phyloP scores from a whole-genome alignment of 2,329 filamentous ascomycete species.

The Cytospora piceae region DNA sequence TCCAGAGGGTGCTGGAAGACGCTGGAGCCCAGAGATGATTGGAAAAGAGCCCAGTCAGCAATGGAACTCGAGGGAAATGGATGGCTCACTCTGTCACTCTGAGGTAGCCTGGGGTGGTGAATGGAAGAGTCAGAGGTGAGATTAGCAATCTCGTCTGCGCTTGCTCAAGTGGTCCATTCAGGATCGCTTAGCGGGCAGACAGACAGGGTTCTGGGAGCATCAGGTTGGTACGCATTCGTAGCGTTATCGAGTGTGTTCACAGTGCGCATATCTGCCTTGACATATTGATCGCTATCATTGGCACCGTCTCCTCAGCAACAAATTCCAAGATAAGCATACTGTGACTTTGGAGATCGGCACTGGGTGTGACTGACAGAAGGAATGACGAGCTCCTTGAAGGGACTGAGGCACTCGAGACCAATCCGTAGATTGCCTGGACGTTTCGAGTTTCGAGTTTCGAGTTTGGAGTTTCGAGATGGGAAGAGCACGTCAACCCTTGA shows the following conservation, averaged over 20 bases:
- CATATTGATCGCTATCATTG: neutral
- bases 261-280: neutral
- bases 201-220: neutral
- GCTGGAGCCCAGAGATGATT: conserved; percentile 1
- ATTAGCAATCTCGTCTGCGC: conserved; percentile 29
- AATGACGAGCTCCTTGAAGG: conserved; percentile 16
- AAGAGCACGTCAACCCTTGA: conserved; percentile 19
- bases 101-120: conserved; percentile 10
- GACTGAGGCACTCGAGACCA: neutral
- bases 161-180: conserved; percentile 3
- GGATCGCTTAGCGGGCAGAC: neutral
- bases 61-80: conserved; percentile 22
- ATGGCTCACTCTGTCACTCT: conserved; percentile 9
- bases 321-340: conserved; percentile 16
- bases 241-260: conserved; percentile 1
- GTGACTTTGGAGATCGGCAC: conserved; percentile 22
- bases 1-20: neutral
- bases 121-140: conserved; percentile 26
- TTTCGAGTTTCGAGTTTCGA: neutral
- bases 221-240: neutral
- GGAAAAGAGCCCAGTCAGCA: conserved; percentile 5
- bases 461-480: neutral
- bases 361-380: conserved; percentile 22
- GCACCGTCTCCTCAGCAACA: conserved; percentile 17
- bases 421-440: conserved; percentile 2